These are phyloP conservation scores for Mucor saturninus DNA, from an alignment of 371 early-diverging fungal genomes.

Conservation along the genomic window DNA sequence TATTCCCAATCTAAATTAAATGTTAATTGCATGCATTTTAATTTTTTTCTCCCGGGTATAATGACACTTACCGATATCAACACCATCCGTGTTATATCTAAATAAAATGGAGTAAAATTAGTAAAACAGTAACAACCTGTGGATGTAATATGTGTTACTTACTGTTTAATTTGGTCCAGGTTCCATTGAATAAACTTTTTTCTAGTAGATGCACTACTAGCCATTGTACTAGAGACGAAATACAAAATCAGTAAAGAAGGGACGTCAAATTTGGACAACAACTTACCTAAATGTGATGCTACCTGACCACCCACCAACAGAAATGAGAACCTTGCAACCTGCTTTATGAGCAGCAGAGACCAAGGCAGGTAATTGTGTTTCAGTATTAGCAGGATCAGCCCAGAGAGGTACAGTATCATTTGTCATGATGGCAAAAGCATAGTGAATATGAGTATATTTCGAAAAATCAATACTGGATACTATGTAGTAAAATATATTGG, in stretches of 20 bases:
- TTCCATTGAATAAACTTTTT: slow-evolving; percentile 49
- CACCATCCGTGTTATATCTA: slow-evolving; percentile 40
- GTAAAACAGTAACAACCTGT: background rate
- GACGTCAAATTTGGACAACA: background rate
- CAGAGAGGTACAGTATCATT: slow-evolving; percentile 37
- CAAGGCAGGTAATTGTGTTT: slow-evolving; percentile 36
- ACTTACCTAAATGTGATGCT: slow-evolving; percentile 61
- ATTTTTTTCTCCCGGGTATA: background rate
- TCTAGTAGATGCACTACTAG: slow-evolving; percentile 39
- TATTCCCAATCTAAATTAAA: slow-evolving; percentile 62
- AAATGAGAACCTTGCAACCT: slow-evolving; percentile 54
- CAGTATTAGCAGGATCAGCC: slow-evolving; percentile 26
- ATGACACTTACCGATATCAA: slow-evolving; percentile 39
- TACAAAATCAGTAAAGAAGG: background rate
- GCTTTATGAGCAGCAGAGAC: slow-evolving; percentile 54
- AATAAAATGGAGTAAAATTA: background rate
- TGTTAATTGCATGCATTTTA: background rate
- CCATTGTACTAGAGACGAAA: slow-evolving; percentile 32
- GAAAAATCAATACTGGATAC: slow-evolving; percentile 45
- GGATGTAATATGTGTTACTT: slow-evolving; percentile 9
- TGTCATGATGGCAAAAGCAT: slow-evolving; percentile 49
- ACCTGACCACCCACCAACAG: slow-evolving; percentile 80
- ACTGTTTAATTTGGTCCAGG: slow-evolving; percentile 28
- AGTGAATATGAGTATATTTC: slow-evolving; percentile 53
- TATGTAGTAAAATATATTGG: background rate